These are phyloP conservation scores for Pittosporum tobira DNA, from an alignment of 129 eudicot genomes.

Conservation along the genomic window DNA sequence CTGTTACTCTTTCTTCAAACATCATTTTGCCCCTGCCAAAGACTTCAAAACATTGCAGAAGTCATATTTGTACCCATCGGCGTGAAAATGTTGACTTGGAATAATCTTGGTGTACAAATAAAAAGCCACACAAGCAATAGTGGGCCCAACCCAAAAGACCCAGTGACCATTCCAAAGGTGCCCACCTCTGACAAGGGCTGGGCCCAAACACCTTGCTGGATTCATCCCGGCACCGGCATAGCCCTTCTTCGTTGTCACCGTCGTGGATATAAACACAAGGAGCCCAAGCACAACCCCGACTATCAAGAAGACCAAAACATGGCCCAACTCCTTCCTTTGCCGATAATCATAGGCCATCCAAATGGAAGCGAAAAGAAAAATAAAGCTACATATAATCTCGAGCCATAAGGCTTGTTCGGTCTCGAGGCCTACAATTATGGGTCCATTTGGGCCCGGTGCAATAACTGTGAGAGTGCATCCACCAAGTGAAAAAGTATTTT, in stretches of 20 bases:
- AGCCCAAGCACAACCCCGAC: constrained; percentile 55
- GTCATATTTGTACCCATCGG: constrained; percentile 40
- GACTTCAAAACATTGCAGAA: constrained; percentile 36
- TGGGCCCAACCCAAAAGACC: constrained; percentile 83
- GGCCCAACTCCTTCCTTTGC: constrained; percentile 47
- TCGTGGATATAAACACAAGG: constrained; percentile 47
- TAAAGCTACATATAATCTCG: constrained; percentile 51
- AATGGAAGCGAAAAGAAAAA: constrained; percentile 57
- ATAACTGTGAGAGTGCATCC: constrained; percentile 57
- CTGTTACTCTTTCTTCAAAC: too few relatives aligned
- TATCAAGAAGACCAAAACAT: constrained; percentile 24
- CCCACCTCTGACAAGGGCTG: constrained; percentile 70
- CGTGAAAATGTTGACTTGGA: constrained; percentile 45
- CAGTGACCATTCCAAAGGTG: constrained; percentile 72
- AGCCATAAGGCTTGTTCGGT: constrained; percentile 63
- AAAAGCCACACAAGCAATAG: constrained; percentile 48
- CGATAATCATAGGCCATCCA: constrained; percentile 76
- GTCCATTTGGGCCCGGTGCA: constrained; percentile 60
- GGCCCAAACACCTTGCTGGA: constrained; percentile 80
- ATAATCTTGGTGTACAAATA: constrained; percentile 58
- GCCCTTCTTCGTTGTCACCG: constrained; percentile 45
- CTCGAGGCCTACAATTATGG: constrained; percentile 32
- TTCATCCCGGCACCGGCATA: constrained; percentile 74
- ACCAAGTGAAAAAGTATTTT: constrained; percentile 44
- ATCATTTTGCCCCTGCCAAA: constrained; percentile 4